Evolutionary conservation across 306 rosid species (phyloP), one percentile per base, ranked within the genome.

Genomic region (Citrullus mucosospermus): DNA sequence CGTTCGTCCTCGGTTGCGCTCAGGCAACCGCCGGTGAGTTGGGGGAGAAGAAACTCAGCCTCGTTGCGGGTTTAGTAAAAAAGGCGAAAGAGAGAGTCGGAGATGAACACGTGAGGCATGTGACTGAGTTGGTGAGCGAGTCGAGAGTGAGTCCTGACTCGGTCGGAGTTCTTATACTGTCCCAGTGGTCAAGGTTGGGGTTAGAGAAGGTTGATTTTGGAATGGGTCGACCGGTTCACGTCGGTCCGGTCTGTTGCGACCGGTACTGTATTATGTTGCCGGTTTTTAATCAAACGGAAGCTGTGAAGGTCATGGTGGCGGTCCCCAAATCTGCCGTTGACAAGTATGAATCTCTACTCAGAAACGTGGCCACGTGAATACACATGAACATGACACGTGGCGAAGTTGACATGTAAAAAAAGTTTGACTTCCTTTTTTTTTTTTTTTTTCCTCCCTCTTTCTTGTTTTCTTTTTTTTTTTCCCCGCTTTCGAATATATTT

Each of bases 151-250:
- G 85, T 86, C 96, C 96, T 0, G 98, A 92, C 88, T 85, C 82
- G 67, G 95, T 89, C 8, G 98, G 98, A 8, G 97, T 90, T 39
- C 77, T 94, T 63, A 88, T 94, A 15, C 12, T 94, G 71, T 87
- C 98, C 1, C 97, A 92, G 80, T 94, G 98, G 98, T 94, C 98
- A 78, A 89, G 97, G 86, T 54, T 94, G 80, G 98, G 97, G 0
- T 62, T 94, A 14, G 97, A 94, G 41, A 84, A 80, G 74, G 95
- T 94, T 81, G 93, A 94, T 80, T 73, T 92, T 0, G 98, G 97
- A 13, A 46, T 85, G 78, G 98, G 96, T 0, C 85, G 48, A 61
- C 93, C 96, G 0, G 32, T 81, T 17, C 91, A 87, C 8, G 91
- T 94, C 78, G 92, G 91, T 0, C 92, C 98, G 82, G 41, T 94